These are phyloP conservation scores for Linanthus parryae DNA, from an alignment of 148 eudicot genomes.

Conservation along the genomic window DNA sequence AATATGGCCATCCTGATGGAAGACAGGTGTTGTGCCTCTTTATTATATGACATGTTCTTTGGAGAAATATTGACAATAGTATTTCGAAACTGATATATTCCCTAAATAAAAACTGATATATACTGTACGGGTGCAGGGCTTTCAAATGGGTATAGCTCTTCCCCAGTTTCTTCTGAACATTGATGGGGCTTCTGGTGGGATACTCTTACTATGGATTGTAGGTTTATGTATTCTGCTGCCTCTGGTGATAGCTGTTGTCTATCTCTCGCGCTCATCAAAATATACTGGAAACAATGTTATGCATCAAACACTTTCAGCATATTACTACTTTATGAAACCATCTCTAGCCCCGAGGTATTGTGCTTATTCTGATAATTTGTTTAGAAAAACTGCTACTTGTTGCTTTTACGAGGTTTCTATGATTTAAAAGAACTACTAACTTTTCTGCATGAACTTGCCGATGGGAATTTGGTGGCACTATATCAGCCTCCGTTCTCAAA, in stretches of 20 bases:
- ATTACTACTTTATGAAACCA: slow-evolving; percentile 76
- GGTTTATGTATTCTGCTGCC: slow-evolving; percentile 85
- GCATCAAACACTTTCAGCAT: slow-evolving; percentile 71
- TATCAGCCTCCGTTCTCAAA: too few relatives aligned
- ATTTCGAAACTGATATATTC: too few relatives aligned
- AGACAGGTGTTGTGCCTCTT: slow-evolving; percentile 59
- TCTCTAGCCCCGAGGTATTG: slow-evolving; percentile 85
- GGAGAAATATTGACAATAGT: too few relatives aligned
- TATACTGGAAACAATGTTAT: slow-evolving; percentile 82
- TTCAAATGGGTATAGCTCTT: slow-evolving; percentile 96
- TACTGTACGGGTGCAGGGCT: slow-evolving; percentile 50
- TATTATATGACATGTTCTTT: too few relatives aligned
- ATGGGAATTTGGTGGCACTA: too few relatives aligned
- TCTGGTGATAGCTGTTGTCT: slow-evolving; percentile 66
- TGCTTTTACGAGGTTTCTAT: too few relatives aligned
- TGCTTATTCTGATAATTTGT: slow-evolving; percentile 4
- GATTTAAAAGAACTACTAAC: not conserved
- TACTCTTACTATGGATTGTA: slow-evolving; percentile 70
- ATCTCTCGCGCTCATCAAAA: slow-evolving; percentile 72
- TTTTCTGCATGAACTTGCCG: not conserved
- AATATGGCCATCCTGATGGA: slow-evolving; percentile 99
- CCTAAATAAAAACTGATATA: not conserved
- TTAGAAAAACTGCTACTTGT: not conserved
- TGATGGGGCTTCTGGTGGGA: slow-evolving; percentile 82
- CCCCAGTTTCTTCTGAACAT: slow-evolving; percentile 78